Conservation (phyloP, 2,329 filamentous ascomycete species). For the Sarocladiaceae sp. region DNA sequence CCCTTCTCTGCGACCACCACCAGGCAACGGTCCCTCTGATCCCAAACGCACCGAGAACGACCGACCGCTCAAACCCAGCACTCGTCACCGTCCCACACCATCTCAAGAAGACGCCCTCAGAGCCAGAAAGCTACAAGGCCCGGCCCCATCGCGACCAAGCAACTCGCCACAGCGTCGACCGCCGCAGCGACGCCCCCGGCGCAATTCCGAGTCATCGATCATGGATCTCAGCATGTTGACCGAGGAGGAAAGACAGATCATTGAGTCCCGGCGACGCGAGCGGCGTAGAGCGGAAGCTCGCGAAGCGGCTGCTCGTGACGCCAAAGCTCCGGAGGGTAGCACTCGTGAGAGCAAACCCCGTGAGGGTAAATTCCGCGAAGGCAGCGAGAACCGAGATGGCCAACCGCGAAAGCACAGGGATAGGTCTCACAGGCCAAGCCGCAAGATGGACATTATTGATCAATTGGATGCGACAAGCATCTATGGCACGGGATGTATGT, state of each 20-base stretch:
- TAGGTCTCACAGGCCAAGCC: slow-evolving; percentile 41
- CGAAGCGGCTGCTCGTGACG: slow-evolving; percentile 14
- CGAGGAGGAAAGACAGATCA: slow-evolving; percentile 44
- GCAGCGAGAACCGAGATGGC: slow-evolving; percentile 18
- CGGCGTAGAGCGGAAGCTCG: slow-evolving; percentile 16
- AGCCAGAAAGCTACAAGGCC: slow-evolving; percentile 36
- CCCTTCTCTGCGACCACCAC: slow-evolving; percentile 32
- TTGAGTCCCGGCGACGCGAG: slow-evolving; percentile 29
- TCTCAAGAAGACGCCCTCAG: slow-evolving; percentile 64
- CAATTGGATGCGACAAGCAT: slow-evolving; percentile 95
- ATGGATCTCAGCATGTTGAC: slow-evolving; percentile 56
- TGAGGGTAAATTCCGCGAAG: slow-evolving; percentile 13
- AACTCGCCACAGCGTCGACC: slow-evolving; percentile 35
- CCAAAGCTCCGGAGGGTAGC: slow-evolving; percentile 1
- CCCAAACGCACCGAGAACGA: slow-evolving; percentile 6
- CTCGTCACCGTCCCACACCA: slow-evolving; percentile 54
- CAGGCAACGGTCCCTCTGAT: slow-evolving; percentile 18
- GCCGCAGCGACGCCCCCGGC: slow-evolving; percentile 51
- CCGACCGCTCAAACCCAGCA: slow-evolving; percentile 19
- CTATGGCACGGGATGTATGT: slow-evolving; percentile 86
- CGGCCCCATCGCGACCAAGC: slow-evolving; percentile 25
- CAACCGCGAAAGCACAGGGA: slow-evolving; percentile 28
- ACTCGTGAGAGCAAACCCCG: slow-evolving; percentile 1
- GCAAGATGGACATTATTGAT: slow-evolving; percentile 83
- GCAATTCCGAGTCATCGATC: slow-evolving; percentile 78